Evolutionary conservation across 805 yeast genomes (phyloP), one percentile per base, ranked within the genome.

Genomic region (Cyberlindnera misumaiensis): DNA sequence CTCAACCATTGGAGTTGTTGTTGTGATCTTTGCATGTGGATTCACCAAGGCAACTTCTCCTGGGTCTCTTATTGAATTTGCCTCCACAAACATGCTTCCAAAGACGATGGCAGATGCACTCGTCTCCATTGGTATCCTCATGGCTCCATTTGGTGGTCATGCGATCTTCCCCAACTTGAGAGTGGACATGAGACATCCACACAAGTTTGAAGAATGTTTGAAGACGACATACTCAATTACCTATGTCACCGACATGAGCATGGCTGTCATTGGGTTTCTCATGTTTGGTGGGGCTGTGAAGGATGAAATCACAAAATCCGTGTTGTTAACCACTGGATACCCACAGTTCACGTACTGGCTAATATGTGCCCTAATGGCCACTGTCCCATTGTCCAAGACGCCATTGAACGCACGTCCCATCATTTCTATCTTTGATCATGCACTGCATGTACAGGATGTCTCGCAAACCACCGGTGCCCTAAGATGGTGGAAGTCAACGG

Each of bases 71-170:
- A 38, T 79, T 13, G 52, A 64, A 14, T 76, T 80, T 11, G 80
- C 80, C 72, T 70, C 73, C 5, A 82, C 93, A 0, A 73, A 78
- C 45, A 31, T 82, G 42, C 77, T 76, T 70, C 96, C 96, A 3
- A 52, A 58, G 5, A 64, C 72, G 9, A 50, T 62, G 12, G 58
- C 68, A 5, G 75, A 73, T 44, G 65, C 77, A 25, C 68, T 83
- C 34, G 64, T 82, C 33, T 70, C 82, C 8, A 60, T 80, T 40
- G 90, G 90, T 2, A 67, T 83, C 22, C 68, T 78, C 42, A 72
- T 83, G 70, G 87, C 89, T 4, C 87, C 88, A 11, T 83, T 85
- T 77, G 90, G 90, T 40, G 93, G 93, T 3, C 90, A 83, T 55
- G 85, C 87, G 1, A 80, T 83, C 6, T 81, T 81, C 47, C 90